A percentile compares a stretch with the other conserved stretches of the same genome.
phyloP scores from a whole-genome alignment of 441 rosid species.

The Gossypium gossypioides region DNA sequence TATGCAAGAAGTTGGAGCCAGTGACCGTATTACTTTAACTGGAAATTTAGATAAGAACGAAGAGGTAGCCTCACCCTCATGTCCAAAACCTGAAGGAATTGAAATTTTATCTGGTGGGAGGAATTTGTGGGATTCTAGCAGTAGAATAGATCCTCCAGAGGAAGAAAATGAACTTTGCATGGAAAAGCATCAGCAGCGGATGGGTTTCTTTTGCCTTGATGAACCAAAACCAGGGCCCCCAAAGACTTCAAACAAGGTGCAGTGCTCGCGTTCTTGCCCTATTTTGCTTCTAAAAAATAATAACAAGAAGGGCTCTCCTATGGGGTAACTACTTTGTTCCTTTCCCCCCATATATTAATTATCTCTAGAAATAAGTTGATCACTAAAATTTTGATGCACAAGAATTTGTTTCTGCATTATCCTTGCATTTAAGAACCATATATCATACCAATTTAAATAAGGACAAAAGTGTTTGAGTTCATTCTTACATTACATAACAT shows the following conservation, averaged over 20 bases:
- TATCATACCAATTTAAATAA: background rate
- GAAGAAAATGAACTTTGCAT: conserved; percentile 52
- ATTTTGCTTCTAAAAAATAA: conserved; percentile 55
- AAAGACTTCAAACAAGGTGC: conserved; percentile 18
- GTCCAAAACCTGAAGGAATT: conserved; percentile 25
- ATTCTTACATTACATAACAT: background rate
- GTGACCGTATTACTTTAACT: conserved; percentile 14
- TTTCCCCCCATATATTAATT: background rate
- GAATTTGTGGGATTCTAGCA: conserved; percentile 52
- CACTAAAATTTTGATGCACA: background rate
- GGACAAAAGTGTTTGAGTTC: background rate
- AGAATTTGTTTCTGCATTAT: background rate
- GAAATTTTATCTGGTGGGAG: conserved; percentile 13
- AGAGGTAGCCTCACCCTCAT: conserved; percentile 10
- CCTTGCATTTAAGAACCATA: background rate
- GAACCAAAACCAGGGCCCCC: conserved; percentile 14
- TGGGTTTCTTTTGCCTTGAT: conserved; percentile 54
- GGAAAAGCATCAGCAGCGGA: conserved; percentile 46
- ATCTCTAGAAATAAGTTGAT: background rate
- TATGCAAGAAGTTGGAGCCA: conserved; percentile 22
- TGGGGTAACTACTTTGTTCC: conserved; percentile 41
- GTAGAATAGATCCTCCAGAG: conserved; percentile 42
- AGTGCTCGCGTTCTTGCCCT: conserved; percentile 53
- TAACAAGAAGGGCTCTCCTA: conserved; percentile 22
- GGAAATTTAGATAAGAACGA: conserved; percentile 17